Evolutionary conservation across 2,329 filamentous ascomycete genomes (phyloP).

Genomic region (Aureobasidium leucospermi): DNA sequence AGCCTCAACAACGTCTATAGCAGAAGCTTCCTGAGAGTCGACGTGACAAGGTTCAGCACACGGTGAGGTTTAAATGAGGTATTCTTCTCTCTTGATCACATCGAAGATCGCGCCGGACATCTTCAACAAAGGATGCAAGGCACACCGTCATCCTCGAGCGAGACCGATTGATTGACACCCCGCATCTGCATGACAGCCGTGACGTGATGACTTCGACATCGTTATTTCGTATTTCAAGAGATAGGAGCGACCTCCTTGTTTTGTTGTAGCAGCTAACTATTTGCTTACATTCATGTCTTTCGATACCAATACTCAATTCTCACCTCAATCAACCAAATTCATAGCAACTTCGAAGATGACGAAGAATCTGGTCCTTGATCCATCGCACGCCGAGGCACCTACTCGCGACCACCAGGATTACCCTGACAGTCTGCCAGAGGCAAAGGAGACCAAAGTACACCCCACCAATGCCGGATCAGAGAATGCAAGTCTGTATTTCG

Average conservation of each 20-base stretch:
- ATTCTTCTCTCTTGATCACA: too few species aligned
- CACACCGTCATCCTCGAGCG: too few species aligned
- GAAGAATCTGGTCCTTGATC: conserved; percentile 39
- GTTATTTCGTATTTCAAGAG: neutral
- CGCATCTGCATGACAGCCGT: neutral
- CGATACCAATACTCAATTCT: neutral
- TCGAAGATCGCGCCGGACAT: too few species aligned
- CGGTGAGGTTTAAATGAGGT: too few species aligned
- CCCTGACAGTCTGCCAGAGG: conserved; percentile 31
- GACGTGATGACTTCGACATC: conserved; percentile 9
- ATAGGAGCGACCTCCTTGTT: neutral
- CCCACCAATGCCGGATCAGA: conserved; percentile 32
- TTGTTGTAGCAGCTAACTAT: too few species aligned
- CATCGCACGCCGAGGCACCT: conserved; percentile 29
- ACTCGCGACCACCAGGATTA: conserved; percentile 29
- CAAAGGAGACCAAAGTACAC: conserved; percentile 40
- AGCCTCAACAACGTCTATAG: too few species aligned
- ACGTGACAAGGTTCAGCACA: too few species aligned
- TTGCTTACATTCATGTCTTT: neutral
- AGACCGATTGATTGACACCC: neutral
- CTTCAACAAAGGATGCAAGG: too few species aligned
- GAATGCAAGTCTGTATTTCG: conserved; percentile 45
- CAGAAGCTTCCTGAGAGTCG: too few species aligned
- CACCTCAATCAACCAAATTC: neutral
- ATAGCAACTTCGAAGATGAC: neutral